Conservation (phyloP, 2,329 filamentous ascomycete genomes). For the Colletotrichum horii region DNA sequence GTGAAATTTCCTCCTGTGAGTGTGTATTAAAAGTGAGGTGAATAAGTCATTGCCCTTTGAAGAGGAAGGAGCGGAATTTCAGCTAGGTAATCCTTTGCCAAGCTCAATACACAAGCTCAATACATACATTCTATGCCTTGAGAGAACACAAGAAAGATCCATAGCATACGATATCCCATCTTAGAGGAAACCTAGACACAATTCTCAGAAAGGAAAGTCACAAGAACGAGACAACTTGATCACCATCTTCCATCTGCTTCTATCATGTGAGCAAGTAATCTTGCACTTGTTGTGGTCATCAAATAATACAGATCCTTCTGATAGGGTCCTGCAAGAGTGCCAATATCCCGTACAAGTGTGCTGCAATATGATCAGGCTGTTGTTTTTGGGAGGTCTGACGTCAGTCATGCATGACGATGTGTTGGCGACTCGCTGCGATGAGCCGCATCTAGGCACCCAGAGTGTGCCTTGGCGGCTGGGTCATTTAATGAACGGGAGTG, state of each 20-base stretch:
- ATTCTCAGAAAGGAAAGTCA: background rate
- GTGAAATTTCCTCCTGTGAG: too few species aligned
- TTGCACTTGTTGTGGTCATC: background rate
- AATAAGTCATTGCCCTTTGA: too few species aligned
- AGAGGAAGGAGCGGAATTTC: background rate
- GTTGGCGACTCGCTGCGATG: background rate
- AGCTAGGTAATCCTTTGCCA: background rate
- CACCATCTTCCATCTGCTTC: background rate
- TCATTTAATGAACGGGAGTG: background rate
- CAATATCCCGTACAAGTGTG: background rate
- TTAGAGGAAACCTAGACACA: background rate
- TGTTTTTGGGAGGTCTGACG: background rate
- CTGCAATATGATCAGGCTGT: background rate
- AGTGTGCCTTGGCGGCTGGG: background rate
- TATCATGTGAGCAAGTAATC: background rate
- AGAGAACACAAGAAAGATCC: background rate
- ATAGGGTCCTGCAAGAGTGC: background rate
- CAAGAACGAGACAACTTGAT: background rate
- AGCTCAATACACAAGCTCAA: background rate
- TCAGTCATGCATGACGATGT: background rate
- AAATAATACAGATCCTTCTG: background rate
- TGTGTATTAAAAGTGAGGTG: too few species aligned
- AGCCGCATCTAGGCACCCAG: background rate
- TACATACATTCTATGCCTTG: background rate
- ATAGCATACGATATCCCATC: background rate